Base-by-base conservation (phyloP, 2,329 filamentous ascomycete species). In the Fusarium sp. region DNA sequence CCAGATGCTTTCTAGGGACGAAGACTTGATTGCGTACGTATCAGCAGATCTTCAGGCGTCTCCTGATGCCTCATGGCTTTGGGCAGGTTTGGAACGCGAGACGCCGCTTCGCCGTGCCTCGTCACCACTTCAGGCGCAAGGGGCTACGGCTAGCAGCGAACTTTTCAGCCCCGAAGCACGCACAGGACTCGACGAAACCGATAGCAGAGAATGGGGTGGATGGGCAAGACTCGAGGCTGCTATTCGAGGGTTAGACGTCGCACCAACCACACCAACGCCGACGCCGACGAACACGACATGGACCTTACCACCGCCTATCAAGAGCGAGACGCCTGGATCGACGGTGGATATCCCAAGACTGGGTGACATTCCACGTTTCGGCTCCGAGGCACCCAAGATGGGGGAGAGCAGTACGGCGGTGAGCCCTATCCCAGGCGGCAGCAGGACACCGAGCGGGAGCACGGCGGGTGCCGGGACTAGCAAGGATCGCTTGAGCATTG, bases 11-110 rank as follows among this genome's bases (percentile, higher is more conserved):
- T 74, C 77, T 49, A 83, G 84, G 3, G 94, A 99, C 74, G 94
- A 98, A 76, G 95, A 97, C 77, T 86, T 98, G 72, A 82, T 98
- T 27, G 92, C 90, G 0, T 97, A 97, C 74, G 89, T 92, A 1
- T 95, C 92, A 29, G 92, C 90, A 0, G 96, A 98, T 79, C 84
- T 96, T 74, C 95, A 98, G 79, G 91, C 90, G 1, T 89, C 86
- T n/a, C 84, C 86, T 0, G 90, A 93, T 57, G 88, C 88, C 34
- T 90, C 90, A 11, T 98, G 95, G 95, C 87, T 94, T 4, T 97
- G 94, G 95, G 81, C 86, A 74, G 84, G 86, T 29, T 84, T 85
- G 34, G 89, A 91, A 72, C 78, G 79, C 42, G 84, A 85, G 42
- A 66, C 74, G 2, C 71, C 83, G 4, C 65, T 76, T 9, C 68